Base-by-base conservation (phyloP, 78 protist genomes). In the Dictyostelium firmibasis region DNA sequence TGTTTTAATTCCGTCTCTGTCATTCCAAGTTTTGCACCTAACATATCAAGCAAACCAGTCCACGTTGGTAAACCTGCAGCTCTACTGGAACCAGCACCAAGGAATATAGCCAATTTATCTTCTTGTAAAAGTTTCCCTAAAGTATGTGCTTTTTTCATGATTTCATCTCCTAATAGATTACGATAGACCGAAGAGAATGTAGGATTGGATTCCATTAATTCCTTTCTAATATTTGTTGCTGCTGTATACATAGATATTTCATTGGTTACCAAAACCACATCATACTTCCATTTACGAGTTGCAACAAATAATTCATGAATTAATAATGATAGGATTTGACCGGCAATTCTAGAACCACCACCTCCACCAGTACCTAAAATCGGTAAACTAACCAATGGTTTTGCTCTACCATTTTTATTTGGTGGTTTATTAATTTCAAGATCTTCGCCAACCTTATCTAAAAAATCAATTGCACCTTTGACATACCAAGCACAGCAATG, bases 361-460 rank as follows among this genome's bases (percentile, higher is more conserved):
- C 97, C 96, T 1, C 86, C 81, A 50, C 98, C 98, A 25, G 98
- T 96, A 7, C 98, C 98, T 2, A 96, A 69, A 13, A 96, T 91
- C 9, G 98, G 98, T 13, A 96, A 38, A n/a, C 88, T 87, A 13
- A 96, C 60, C 53, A 96, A 11, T 44, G 83, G 84, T 57, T 93
- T 88, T 33, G 72, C n/a, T 18, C 96, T 10, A 2, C 84, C 84
- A 33, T 92, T 92, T 53, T 85, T 92, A 14, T 44, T 78, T 5
- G 79, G 86, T 35, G 96, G 96, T 23, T 92, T 82, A 23, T 70
- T 70, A 14, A 29, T 1, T 35, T 29, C 27, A 0, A 92, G 72
- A 69, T 92, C 96, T 10, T 70, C 35, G 0, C 92, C 92, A 2
- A 92, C 96, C 8, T 38, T 18, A 83, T 84, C 76, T 1, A 92